Evolutionary conservation across 2,329 filamentous ascomycete genomes (phyloP).

Genomic region (Colletotrichum sidae): DNA sequence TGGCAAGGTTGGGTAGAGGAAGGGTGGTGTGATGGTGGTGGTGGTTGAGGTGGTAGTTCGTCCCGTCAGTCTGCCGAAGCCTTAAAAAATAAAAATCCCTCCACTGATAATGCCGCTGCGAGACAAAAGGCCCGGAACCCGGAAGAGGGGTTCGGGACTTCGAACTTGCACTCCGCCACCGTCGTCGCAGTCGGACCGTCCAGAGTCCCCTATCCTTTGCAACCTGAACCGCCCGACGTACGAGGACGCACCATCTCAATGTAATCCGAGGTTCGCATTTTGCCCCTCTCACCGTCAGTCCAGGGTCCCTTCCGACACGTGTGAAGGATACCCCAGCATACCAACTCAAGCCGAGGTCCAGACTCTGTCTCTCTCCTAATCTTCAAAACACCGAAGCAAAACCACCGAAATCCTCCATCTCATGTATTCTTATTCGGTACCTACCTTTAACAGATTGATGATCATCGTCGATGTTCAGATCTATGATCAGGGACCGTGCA

Average conservation of each 20-base stretch:
- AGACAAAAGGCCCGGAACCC: conserved; percentile 19
- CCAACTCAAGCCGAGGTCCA: conserved; percentile 17
- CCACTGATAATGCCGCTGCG: conserved; percentile 16
- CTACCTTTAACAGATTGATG: conserved; percentile 9
- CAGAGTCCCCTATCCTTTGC: conserved; percentile 1
- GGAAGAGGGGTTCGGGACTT: background rate
- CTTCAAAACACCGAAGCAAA: conserved; percentile 10
- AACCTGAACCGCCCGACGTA: background rate
- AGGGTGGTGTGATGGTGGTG: too few relatives aligned
- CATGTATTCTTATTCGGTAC: background rate
- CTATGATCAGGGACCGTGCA: conserved; percentile 6
- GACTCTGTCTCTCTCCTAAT: background rate
- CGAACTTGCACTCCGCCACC: conserved; percentile 2
- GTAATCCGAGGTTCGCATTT: background rate
- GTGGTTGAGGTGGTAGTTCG: background rate
- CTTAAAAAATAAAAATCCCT: conserved; percentile 9
- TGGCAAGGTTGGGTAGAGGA: too few relatives aligned
- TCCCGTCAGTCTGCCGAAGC: conserved; percentile 8
- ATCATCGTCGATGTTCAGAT: background rate
- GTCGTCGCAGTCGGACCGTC: conserved; percentile 11
- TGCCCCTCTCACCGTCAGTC: conserved; percentile 8
- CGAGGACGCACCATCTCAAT: background rate
- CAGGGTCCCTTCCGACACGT: too few relatives aligned
- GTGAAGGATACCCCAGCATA: conserved; percentile 9
- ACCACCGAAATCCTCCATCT: background rate